Base-by-base conservation (phyloP, 257 asterid species). In the Nicotiana tabacum region DNA sequence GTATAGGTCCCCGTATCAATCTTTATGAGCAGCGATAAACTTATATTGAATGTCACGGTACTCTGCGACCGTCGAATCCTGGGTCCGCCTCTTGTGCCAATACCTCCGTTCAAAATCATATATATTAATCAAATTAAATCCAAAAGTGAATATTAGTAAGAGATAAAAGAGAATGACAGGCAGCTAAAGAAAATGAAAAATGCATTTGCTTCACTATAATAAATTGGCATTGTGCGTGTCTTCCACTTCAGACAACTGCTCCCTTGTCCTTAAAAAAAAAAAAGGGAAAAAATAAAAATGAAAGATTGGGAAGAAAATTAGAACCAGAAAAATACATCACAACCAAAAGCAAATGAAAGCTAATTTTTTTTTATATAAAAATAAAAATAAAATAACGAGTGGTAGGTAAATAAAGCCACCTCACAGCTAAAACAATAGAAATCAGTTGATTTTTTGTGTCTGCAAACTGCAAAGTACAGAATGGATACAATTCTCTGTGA, bases 401-500 rank as follows among this genome's bases (percentile, higher is more conserved):
- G 78, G 78, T 72, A 43, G 78, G 78, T 72, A 13, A 46, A 72
- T 11, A 43, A 43, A 12, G 58, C 11, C 35, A 43, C n/a, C 32
- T 11, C 18, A 53, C 16, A 61, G 18, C 58, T 27, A 11, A 6
- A 27, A 64, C 30, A 7, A 66, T 30, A 66, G 5, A 32, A 16
- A 15, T 16, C 48, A 66, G 37, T 2, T 33, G 12, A 9, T 1
- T 29, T 11, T 64, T 11, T 9, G 35, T 3, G 18, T 27, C 2
- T 12, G 9, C 8, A 3, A 1, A n/a, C 6, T 4, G 10, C 51
- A 9, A 29, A 17, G 0, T 3, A 24, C 9, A 84, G 33, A 65
- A 39, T 95, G 97, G 98, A 91, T 66, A 3, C 90, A 3, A 81
- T 92, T 66, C 90, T 95, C 58, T 92, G 97, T 84, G 99, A 95